These are phyloP conservation scores for Sclerotinia spermophila DNA, from an alignment of 2,329 filamentous ascomycete species.

Conservation along the genomic window DNA sequence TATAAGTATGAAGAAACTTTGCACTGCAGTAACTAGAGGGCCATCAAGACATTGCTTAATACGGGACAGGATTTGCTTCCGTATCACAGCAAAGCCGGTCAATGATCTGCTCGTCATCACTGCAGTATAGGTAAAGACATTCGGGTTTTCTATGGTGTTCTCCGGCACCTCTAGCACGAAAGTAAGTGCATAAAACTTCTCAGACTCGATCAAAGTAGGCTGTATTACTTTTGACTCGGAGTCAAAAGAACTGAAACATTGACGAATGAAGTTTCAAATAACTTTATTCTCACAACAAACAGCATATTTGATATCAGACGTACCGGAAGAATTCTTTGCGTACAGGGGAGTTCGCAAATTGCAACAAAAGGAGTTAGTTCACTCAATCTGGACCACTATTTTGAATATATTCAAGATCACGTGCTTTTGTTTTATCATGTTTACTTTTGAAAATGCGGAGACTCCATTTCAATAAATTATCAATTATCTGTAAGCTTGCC, in stretches of 20 bases:
- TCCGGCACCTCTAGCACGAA: background rate
- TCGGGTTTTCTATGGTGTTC: background rate
- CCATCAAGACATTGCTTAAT: background rate
- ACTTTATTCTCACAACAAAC: background rate
- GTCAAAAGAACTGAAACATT: background rate
- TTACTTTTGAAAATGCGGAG: slow-evolving; percentile 8
- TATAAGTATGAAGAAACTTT: background rate
- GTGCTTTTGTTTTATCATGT: background rate
- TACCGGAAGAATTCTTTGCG: background rate
- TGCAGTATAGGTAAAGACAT: background rate
- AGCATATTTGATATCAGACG: background rate
- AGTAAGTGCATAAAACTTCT: too few relatives aligned
- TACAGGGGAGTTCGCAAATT: background rate
- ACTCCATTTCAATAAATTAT: background rate
- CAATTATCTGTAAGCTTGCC: background rate
- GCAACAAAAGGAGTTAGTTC: background rate
- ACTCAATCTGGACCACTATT: background rate
- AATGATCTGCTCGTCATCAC: too few relatives aligned
- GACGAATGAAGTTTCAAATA: background rate
- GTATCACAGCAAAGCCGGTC: background rate
- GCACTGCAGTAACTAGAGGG: too few relatives aligned
- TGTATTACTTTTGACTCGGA: background rate
- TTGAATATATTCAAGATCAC: background rate
- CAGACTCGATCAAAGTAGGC: background rate
- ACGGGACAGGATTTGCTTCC: background rate